These are phyloP conservation scores for Solanum pinnatisectum DNA, from an alignment of 257 asterid genomes.

Conservation along the genomic window DNA sequence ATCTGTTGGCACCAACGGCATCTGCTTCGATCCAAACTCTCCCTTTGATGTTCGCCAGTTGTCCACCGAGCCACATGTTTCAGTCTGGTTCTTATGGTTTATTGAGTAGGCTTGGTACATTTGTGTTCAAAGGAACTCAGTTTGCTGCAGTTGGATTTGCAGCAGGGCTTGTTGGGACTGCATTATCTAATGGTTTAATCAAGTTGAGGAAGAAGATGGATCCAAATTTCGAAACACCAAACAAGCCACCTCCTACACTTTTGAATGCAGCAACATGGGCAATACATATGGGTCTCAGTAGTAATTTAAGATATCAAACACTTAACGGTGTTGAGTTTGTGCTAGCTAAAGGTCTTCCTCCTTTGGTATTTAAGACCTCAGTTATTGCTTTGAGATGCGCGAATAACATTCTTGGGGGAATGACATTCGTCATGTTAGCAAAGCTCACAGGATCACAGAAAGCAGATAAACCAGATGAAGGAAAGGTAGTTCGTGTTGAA, in stretches of 20 bases:
- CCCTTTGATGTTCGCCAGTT: constrained; percentile 61
- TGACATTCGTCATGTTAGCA: constrained; percentile 76
- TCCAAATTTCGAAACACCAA: constrained; percentile 65
- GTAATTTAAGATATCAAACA: constrained; percentile 80
- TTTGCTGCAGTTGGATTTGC: constrained; percentile 82
- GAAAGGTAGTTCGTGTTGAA: neutral
- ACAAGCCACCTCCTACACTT: constrained; percentile 71
- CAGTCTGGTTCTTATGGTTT: constrained; percentile 59
- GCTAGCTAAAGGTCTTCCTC: constrained; percentile 55
- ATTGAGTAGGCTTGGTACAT: constrained; percentile 59
- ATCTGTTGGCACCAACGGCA: constrained; percentile 70
- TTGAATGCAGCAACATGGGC: constrained; percentile 88
- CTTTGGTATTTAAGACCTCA: constrained; percentile 53
- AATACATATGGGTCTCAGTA: constrained; percentile 76
- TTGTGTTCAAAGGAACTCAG: constrained; percentile 62
- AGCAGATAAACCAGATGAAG: neutral
- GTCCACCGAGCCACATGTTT: constrained; percentile 86
- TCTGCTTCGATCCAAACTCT: constrained; percentile 34
- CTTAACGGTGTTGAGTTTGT: constrained; percentile 78
- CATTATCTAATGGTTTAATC: constrained; percentile 66
- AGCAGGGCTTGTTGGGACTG: constrained; percentile 89
- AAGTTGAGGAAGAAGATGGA: constrained; percentile 75
- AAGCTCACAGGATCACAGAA: constrained; percentile 78
- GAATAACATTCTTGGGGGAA: constrained; percentile 79
- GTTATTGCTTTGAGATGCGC: constrained; percentile 66